phyloP scores from a whole-genome alignment of 2,329 filamentous ascomycete species.

The Lecanicillium sp. region DNA sequence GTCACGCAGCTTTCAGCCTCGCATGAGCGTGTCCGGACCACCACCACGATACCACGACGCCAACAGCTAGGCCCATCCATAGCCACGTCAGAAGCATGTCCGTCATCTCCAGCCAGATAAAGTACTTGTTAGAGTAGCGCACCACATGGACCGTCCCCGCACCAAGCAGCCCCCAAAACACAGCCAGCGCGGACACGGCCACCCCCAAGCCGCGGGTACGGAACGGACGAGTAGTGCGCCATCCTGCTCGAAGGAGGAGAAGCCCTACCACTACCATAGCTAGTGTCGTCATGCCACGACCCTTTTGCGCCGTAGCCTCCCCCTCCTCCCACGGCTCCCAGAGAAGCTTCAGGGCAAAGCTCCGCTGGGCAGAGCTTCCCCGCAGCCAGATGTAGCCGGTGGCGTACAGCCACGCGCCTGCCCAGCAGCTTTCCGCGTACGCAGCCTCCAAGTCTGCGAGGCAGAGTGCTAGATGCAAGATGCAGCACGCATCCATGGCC shows the following conservation, averaged over 20 bases:
- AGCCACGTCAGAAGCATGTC: conserved; percentile 20
- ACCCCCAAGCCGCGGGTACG: conserved; percentile 2
- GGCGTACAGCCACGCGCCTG: conserved; percentile 19
- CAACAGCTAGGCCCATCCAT: conserved; percentile 19
- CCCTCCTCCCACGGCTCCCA: too few relatives aligned
- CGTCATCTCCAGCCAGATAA: conserved; percentile 29
- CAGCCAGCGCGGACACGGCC: conserved; percentile 11
- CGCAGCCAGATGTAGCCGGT: conserved; percentile 12
- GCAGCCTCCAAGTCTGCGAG: conserved; percentile 21
- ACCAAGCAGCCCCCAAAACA: conserved; percentile 8
- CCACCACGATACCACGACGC: conserved; percentile 9
- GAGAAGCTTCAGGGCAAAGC: conserved; percentile 9
- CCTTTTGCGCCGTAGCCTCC: too few relatives aligned
- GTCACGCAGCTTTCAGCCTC: neutral
- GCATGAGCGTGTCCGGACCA: neutral
- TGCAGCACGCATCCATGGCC: conserved; percentile 1
- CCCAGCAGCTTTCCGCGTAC: conserved; percentile 19
- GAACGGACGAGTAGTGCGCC: conserved; percentile 3
- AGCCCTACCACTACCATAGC: neutral
- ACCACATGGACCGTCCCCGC: conserved; percentile 18
- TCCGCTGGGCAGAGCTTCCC: conserved; percentile 9
- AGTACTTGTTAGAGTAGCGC: conserved; percentile 27
- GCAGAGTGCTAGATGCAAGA: conserved; percentile 17
- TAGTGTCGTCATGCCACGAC: too few relatives aligned
- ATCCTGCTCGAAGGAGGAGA: conserved; percentile 8